Evolutionary conservation across 345 rosid genomes (phyloP), one percentile per base, ranked within the genome.

Genomic region (Noccaea bulbosa): DNA sequence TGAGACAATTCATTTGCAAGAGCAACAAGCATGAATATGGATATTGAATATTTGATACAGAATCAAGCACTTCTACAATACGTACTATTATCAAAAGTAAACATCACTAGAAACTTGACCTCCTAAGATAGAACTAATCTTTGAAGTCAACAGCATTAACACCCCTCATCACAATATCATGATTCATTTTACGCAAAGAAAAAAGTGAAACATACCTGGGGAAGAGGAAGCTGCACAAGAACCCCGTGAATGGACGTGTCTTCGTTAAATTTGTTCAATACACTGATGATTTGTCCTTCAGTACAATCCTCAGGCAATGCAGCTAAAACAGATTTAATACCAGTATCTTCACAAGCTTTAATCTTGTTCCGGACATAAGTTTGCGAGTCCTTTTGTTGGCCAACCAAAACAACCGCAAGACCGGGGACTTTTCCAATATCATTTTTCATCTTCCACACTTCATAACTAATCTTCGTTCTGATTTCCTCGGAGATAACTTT

Each of bases 141-240:
- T 70, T 43, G 39, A 71, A 8, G 40, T 17, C 39, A 33, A 44
- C 51, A 45, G 43, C 54, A 72, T 11, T 20, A 27, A 11, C 45
- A 60, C 48, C 33, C 33, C 49, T 39, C 20, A 65, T 58, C 14
- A 49, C 30, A 65, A 45, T 55, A 32, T 37, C 68, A 44, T 50
- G 12, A 65, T 70, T 53, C 59, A 22, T 43, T 27, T 45, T 4
- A 35, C 37, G 64, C 78, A 39, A 20, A 20, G 2, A 32, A 38
- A 73, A 72, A 47, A 30, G 43, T 20, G 69, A 79, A 80, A 80
- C 78, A 83, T 82, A 93, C 95, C 83, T 83, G 84, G 37, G 97
- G 96, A 68, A 93, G 70, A 79, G 98, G 96, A 83, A 93, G 97
- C 80, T 93, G 97, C 65, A 91, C 93, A 24, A 91, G 96, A 82